Evolutionary conservation across 2,329 filamentous ascomycete genomes (phyloP).

Genomic region (Sphaerulina populicola): DNA sequence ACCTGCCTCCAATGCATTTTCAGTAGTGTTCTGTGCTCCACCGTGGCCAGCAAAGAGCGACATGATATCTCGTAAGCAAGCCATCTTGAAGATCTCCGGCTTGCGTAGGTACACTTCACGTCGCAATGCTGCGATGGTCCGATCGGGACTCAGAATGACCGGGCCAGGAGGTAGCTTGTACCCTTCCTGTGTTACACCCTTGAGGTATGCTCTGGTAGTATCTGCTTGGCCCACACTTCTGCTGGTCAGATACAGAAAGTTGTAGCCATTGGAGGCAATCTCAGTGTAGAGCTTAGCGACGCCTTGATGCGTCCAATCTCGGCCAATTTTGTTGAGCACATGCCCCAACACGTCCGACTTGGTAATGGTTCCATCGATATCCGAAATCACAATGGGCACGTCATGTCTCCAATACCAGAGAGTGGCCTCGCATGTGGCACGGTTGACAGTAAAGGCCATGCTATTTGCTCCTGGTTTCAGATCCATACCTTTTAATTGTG

Average conservation of each 20-base stretch:
- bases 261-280: constrained; percentile 91
- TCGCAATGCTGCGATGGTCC: constrained; percentile 85
- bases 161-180: constrained; percentile 81
- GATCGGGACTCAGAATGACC: constrained; percentile 88
- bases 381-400: constrained; percentile 90
- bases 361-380: constrained; percentile 97
- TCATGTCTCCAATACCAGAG: constrained; percentile 94
- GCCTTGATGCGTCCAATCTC: constrained; percentile 95
- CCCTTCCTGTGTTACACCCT: constrained; percentile 79
- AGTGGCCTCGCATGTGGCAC: constrained; percentile 79
- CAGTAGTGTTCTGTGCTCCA: constrained; percentile 28
- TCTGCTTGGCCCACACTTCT: constrained; percentile 91
- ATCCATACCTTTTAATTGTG: constrained; percentile 79
- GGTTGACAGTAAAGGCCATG: constrained; percentile 94
- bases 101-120: constrained; percentile 92
- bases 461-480: constrained; percentile 79
- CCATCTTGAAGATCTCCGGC: constrained; percentile 99
- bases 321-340: constrained; percentile 89
- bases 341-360: constrained; percentile 64
- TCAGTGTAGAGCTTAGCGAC: constrained; percentile 97
- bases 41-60: constrained; percentile 57
- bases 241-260: constrained; percentile 95
- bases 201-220: constrained; percentile 77
- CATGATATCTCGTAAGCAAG: constrained; percentile 87
- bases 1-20: constrained; percentile 24